Conservation (phyloP, 306 rosid species). For the Medicago truncatula region MtrunA17r5.0-ANR NC_053049.1:43365001-43365500, state of each 20-base stretch:
- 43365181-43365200: not conserved
- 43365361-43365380: not conserved
- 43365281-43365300: slow-evolving; percentile 1
- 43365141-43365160: slow-evolving; percentile 13
- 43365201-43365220: not conserved
- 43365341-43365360: not conserved
- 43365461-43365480: no score
- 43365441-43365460: not conserved
- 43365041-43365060: not conserved
- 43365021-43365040: not conserved
- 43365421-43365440: not conserved
- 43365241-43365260: no score
- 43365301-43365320: not conserved
- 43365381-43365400: not conserved
- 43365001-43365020: not conserved
- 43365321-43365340: not conserved
- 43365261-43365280: not conserved
- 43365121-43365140: not conserved
- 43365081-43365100: not conserved
- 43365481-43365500: no score
- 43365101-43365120: not conserved
- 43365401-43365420: not conserved
- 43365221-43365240: not conserved
- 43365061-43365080: not conserved
- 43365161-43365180: not conserved